Evolutionary conservation across 2,329 filamentous ascomycete genomes (phyloP).

Genomic region (Stemphylium vesicarium): DNA sequence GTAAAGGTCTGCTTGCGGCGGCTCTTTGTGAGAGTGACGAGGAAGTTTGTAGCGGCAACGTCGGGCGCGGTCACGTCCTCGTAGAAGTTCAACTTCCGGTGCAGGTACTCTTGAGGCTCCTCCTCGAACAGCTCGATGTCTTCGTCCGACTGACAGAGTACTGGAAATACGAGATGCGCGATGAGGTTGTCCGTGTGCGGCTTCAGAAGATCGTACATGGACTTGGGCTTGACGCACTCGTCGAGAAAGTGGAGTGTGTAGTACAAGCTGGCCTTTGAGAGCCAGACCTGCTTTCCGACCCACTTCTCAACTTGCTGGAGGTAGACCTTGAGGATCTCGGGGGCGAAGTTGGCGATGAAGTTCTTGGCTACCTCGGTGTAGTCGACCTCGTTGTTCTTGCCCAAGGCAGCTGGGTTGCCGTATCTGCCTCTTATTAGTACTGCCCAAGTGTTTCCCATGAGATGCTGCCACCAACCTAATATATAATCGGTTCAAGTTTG

Average conservation of each 20-base stretch:
- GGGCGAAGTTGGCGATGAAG: constrained; percentile 89
- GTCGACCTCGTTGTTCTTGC: constrained; percentile 75
- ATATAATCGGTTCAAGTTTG: constrained; percentile 94
- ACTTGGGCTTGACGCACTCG: constrained; percentile 95
- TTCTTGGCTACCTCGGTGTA: constrained; percentile 84
- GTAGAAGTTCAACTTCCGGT: constrained; percentile 96
- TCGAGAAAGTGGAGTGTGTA: constrained; percentile 95
- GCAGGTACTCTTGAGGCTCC: constrained; percentile 94
- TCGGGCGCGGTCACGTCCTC: constrained; percentile 96
- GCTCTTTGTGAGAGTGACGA: constrained; percentile 91
- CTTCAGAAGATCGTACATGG: constrained; percentile 94
- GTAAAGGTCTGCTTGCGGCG: constrained; percentile 95
- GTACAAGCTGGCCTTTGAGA: constrained; percentile 91
- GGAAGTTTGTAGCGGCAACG: constrained; percentile 94
- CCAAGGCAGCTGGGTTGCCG: constrained; percentile 80
- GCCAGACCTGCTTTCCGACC: constrained; percentile 92
- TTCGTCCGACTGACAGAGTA: constrained; percentile 89
- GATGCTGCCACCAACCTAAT: constrained; percentile 69
- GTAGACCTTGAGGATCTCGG: constrained; percentile 95
- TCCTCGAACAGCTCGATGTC: constrained; percentile 93
- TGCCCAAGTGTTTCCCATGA: constrained; percentile 27
- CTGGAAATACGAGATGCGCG: constrained; percentile 92
- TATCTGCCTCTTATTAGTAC: constrained; percentile 65
- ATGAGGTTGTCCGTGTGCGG: constrained; percentile 92
- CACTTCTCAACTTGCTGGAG: constrained; percentile 95